Evolutionary conservation across 2,329 filamentous ascomycete species (phyloP).

Genomic region (Aaosphaeria pasadenensis): DNA sequence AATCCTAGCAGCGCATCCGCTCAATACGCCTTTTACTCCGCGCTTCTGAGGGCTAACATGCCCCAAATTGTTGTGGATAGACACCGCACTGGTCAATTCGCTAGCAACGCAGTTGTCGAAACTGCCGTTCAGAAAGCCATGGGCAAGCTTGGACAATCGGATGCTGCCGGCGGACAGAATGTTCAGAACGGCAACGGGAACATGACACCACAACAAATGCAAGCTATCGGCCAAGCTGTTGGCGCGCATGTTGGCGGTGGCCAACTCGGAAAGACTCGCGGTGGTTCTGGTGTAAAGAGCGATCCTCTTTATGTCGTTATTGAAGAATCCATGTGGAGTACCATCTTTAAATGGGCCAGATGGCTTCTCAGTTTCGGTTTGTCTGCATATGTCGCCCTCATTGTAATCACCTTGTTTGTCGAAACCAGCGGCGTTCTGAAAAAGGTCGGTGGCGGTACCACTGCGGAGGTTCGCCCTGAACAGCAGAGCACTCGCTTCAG

Average conservation of each 20-base stretch:
- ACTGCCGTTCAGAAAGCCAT: constrained; percentile 76
- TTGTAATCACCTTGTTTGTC: constrained; percentile 76
- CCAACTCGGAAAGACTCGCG: constrained; percentile 57
- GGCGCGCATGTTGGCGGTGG: constrained; percentile 68
- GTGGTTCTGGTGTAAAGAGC: constrained; percentile 69
- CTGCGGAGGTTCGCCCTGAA: constrained; percentile 86
- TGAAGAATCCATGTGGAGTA: constrained; percentile 77
- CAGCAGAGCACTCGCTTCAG: constrained; percentile 87
- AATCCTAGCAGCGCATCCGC: constrained; percentile 83
- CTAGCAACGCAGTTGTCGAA: constrained; percentile 74
- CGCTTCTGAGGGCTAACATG: constrained; percentile 87
- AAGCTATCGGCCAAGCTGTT: constrained; percentile 78
- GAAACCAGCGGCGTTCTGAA: constrained; percentile 78
- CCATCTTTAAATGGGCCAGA: constrained; percentile 87
- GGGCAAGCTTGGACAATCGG: constrained; percentile 54
- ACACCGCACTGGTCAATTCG: constrained; percentile 82
- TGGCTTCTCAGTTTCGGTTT: constrained; percentile 78
- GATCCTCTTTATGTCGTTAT: constrained; percentile 94
- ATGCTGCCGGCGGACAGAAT: constrained; percentile 18
- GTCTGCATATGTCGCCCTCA: constrained; percentile 73
- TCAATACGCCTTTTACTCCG: constrained; percentile 92
- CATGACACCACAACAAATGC: constrained; percentile 62
- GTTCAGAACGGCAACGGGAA: constrained; percentile 31
- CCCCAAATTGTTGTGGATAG: constrained; percentile 88
- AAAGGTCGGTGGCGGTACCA: constrained; percentile 68